Base-by-base conservation (phyloP, 257 asterid species). In the Gentiana straminea region DNA sequence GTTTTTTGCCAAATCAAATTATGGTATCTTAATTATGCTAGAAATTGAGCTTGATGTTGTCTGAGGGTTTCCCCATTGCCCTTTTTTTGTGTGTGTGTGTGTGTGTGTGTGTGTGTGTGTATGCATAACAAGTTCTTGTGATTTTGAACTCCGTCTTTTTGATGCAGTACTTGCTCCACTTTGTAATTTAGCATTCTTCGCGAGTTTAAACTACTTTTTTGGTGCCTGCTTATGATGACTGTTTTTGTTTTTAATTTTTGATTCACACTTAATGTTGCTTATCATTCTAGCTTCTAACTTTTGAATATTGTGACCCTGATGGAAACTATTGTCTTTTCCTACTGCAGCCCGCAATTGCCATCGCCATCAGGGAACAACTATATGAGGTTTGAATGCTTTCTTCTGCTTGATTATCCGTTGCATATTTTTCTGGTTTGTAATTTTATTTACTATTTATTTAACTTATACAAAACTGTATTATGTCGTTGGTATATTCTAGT, bases 341-440 rank as follows among this genome's bases (percentile, higher is more conserved):
- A 75, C 43, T 63, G 67, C 87, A 91, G 98, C 98, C 97, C 64
- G 95, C 97, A 58, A 64, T 91, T 73, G 90, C 98, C 60, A 75
- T 88, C 76, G 82, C 98, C 55, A 91, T 91, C 53, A 67, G 98
- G 62, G 98, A 91, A 73, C 95, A 91, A 67, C 88, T 91, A 34
- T 91, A 85, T 51, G 97, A 91, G 96, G 98, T 91, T 70, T 72
- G 80, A 34, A 58, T 50, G 2, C 32, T 34, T 39, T 58, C 54
- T 73, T n/a, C 15, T 57, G 47, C 37, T 8, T 36, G 66, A 76
- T 49, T 32, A 36, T 9, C 52, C 39, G 57, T 13, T 50, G 45
- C 49, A 12, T 64, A 34, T 45, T 35, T 34, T 52, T 57, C 33
- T 24, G 24, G 53, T 48, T 5, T 35, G 54, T 24, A 1, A n/a